Conservation (phyloP, 495 filamentous ascomycete genomes). For the Xylaria intraflava region DNA sequence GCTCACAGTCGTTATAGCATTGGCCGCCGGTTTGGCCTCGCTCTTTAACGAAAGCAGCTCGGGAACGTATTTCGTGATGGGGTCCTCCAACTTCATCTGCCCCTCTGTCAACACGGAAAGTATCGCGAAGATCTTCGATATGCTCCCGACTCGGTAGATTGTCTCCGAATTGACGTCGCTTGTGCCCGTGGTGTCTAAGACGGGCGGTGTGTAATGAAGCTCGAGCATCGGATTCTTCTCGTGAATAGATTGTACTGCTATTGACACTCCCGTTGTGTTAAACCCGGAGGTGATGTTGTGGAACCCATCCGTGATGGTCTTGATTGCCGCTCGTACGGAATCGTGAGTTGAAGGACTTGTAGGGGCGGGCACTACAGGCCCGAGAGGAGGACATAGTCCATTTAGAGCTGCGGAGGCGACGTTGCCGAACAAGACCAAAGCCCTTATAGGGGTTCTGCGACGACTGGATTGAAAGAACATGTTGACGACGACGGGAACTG, state of each 20-base stretch:
- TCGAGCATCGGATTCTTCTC: conserved; percentile 25
- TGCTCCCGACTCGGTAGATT: conserved; percentile 46
- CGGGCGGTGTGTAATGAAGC: conserved; percentile 27
- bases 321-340: conserved; percentile 13
- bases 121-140: conserved; percentile 47
- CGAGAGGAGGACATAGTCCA: conserved; percentile 30
- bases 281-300: conserved; percentile 14
- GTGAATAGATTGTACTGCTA: conserved; percentile 34
- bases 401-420: conserved; percentile 21
- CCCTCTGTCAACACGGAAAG: conserved; percentile 35
- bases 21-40: conserved; percentile 20
- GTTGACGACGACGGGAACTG: background rate
- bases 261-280: conserved; percentile 26
- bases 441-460: background rate
- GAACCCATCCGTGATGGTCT: conserved; percentile 8
- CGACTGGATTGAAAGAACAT: background rate
- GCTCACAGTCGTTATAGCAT: conserved; percentile 23
- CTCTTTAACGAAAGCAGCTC: conserved; percentile 26
- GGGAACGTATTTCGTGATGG: conserved; percentile 41
- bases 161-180: conserved; percentile 36
- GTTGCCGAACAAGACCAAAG: conserved; percentile 4
- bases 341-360: conserved; percentile 14
- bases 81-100: conserved; percentile 36
- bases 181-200: conserved; percentile 21
- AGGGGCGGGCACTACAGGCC: conserved; percentile 29